These are phyloP conservation scores for Eustoma russellianum DNA, from an alignment of 257 asterid species.

Conservation along the genomic window DNA sequence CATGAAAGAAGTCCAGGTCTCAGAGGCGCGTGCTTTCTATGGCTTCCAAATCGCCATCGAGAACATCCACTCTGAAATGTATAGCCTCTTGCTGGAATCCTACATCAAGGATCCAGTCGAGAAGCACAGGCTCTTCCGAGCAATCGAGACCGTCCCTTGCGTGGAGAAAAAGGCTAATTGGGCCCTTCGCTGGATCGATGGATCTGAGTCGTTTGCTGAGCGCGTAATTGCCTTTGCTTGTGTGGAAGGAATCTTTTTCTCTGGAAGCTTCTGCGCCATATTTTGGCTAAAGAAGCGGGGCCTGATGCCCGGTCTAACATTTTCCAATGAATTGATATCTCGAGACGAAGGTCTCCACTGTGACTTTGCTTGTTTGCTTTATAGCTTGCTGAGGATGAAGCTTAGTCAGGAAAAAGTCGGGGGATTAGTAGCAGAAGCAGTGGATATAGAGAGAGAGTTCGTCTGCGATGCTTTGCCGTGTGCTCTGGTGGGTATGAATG, in stretches of 20 bases:
- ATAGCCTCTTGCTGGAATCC: slow-evolving; percentile 64
- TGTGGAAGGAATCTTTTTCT: slow-evolving; percentile 86
- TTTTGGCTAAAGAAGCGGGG: slow-evolving; percentile 92
- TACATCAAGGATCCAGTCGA: slow-evolving; percentile 70
- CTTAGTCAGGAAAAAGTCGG: slow-evolving; percentile 64
- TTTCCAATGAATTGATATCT: slow-evolving; percentile 77
- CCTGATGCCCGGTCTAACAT: slow-evolving; percentile 75
- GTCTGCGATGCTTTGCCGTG: slow-evolving; percentile 80
- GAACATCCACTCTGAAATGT: slow-evolving; percentile 96
- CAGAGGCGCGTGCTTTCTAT: slow-evolving; percentile 96
- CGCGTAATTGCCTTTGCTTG: slow-evolving; percentile 77
- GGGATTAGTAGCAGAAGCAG: slow-evolving; percentile 59
- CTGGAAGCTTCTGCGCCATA: slow-evolving; percentile 84
- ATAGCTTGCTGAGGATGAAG: slow-evolving; percentile 52
- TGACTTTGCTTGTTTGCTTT: slow-evolving; percentile 83
- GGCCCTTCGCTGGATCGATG: slow-evolving; percentile 94
- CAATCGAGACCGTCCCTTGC: slow-evolving; percentile 75
- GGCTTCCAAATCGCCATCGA: slow-evolving; percentile 94
- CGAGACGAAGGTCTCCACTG: slow-evolving; percentile 90
- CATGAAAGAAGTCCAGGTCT: slow-evolving; percentile 85
- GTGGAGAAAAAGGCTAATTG: slow-evolving; percentile 76
- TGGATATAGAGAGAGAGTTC: slow-evolving; percentile 72
- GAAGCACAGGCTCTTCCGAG: slow-evolving; percentile 57
- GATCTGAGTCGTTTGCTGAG: slow-evolving; percentile 72
- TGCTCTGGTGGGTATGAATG: slow-evolving; percentile 81